Base-by-base conservation (phyloP, 2,329 filamentous ascomycete genomes). In the Sporothrix luriei region DNA sequence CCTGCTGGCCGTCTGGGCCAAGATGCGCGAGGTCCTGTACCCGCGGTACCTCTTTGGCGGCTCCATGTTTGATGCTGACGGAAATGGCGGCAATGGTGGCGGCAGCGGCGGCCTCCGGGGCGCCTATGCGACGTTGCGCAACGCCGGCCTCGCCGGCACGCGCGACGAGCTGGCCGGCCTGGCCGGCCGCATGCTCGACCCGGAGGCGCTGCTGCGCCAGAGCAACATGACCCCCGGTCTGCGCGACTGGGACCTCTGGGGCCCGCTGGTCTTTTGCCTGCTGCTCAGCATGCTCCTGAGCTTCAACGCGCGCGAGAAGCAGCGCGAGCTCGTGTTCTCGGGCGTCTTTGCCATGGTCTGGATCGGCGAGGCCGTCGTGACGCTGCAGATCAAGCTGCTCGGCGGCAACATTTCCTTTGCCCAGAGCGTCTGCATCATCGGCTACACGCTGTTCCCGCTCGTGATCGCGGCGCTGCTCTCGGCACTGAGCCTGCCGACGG, bases 401-500 rank as follows among this genome's bases (percentile, higher is more conserved):
- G 95, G 95, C 71, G 95, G 95, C 59, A 97, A 95, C 82, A 97
- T 99, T 76, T 97, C 95, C 21, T 99, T 99, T 79, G 95, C 97
- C 77, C 95, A 99, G 80, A 97, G 93, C 70, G 88, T 99, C 74
- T 98, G 94, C 80, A 96, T 99, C 76, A 99, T 99, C 78, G 95
- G 95, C 59, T 99, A 99, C 80, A 99, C 95, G 0, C 87, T 99
- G 69, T 99, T 99, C 82, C 95, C 95, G 1, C 87, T 99, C 68
- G 95, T 98, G 75, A 91, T 99, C 74, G 96, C 96, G 9, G 89
- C 94, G 1, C 82, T 97, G 66, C 87, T 99, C 73, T 97, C 93
- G 69, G 94, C 94, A 0, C 78, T 99, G 43, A 85, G 88, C 66
- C 85, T 98, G 9, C 90, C 89, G 54, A 90, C 88, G 75, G 91